Percentiles rank a stretch among this genome's conserved stretches.
These are phyloP conservation scores for Xerocomus brunneocitrinus DNA, from an alignment of 768 basidiomycete species.

Conservation along the genomic window DNA sequence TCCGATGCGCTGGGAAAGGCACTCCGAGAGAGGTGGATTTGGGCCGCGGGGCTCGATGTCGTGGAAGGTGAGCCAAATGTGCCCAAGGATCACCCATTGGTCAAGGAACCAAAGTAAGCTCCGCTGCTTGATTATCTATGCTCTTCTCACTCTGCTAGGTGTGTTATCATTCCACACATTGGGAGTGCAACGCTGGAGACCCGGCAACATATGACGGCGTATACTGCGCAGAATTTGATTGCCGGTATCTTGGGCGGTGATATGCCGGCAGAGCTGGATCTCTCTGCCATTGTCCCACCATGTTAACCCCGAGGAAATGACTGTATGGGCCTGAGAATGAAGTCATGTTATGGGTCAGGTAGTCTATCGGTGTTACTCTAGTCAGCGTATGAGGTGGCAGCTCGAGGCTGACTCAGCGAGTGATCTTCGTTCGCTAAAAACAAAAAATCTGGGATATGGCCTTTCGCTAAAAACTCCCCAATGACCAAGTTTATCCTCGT, in stretches of 20 bases:
- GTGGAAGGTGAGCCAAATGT: constrained; percentile 89
- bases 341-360: neutral
- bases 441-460: too few relatives aligned
- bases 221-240: constrained; percentile 63
- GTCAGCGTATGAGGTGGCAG: too few relatives aligned
- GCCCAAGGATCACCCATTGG: constrained; percentile 66
- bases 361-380: neutral
- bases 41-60: constrained; percentile 91
- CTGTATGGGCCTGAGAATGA: neutral
- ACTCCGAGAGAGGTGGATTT: constrained; percentile 72
- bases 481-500: constrained; percentile 96
- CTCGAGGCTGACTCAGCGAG: neutral
- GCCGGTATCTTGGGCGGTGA: constrained; percentile 42
- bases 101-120: constrained; percentile 67
- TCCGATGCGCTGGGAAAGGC: constrained; percentile 84
- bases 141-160: constrained; percentile 39
- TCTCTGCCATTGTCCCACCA: constrained; percentile 13
- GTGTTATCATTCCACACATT: constrained; percentile 84
- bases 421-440: neutral
- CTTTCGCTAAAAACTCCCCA: neutral
- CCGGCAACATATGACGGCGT: constrained; percentile 72
- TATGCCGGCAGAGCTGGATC: constrained; percentile 54
- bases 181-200: constrained; percentile 88
- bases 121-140: neutral
- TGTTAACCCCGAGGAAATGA: neutral